These are phyloP conservation scores for Toxoplasma gondii DNA, from an alignment of 169 alveolate genomes.

Conservation along the genomic window DNA sequence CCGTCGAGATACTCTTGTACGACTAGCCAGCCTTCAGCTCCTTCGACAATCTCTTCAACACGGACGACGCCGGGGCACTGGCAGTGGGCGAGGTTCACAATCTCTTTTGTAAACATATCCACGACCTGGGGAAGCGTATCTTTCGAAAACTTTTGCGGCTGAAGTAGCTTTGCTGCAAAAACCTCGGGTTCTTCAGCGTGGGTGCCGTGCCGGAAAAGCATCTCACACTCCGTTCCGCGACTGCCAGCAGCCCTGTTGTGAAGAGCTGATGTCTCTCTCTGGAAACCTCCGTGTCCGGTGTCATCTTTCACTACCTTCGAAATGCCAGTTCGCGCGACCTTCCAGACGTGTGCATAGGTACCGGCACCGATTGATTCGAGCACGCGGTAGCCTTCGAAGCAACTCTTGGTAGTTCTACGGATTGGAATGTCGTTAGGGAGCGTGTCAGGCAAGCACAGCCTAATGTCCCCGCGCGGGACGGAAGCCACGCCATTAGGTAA, in stretches of 20 bases:
- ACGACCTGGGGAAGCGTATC: constrained; percentile 79
- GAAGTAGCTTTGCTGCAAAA: constrained; percentile 83
- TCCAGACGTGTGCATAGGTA: constrained; percentile 85
- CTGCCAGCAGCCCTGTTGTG: background rate
- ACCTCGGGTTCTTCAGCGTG: constrained; percentile 76
- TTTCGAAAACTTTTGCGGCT: constrained; percentile 79
- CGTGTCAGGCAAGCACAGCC: constrained; percentile 44
- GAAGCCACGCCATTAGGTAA: background rate
- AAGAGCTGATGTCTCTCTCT: background rate
- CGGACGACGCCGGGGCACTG: constrained; percentile 87
- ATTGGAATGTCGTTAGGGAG: constrained; percentile 56
- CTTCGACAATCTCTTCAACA: constrained; percentile 80
- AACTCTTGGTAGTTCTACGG: constrained; percentile 27
- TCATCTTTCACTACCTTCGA: background rate
- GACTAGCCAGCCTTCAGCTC: constrained; percentile 81
- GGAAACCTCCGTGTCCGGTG: background rate
- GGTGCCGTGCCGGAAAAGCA: background rate
- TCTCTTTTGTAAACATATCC: constrained; percentile 82
- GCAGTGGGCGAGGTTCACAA: constrained; percentile 77
- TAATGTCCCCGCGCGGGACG: background rate
- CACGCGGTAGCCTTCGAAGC: constrained; percentile 50
- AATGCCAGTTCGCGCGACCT: constrained; percentile 49
- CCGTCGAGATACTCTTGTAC: constrained; percentile 83
- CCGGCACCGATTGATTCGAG: constrained; percentile 77
- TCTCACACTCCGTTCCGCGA: background rate